These are phyloP conservation scores for Aspergillus vadensis DNA, from an alignment of 2,329 filamentous ascomycete species.

Conservation along the genomic window DNA sequence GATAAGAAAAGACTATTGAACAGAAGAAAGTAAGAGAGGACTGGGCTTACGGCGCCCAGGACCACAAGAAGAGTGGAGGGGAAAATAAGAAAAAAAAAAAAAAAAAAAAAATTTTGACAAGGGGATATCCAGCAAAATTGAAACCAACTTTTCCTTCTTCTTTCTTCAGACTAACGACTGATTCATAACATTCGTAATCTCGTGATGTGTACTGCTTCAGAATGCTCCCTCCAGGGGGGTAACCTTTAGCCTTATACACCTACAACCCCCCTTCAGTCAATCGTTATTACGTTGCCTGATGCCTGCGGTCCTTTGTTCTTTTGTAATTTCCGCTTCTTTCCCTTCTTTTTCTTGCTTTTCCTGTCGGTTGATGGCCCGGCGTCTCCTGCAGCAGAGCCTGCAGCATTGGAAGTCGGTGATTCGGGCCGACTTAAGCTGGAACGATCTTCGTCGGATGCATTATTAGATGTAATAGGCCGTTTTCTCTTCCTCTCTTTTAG, in stretches of 20 bases:
- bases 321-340: slow-evolving; percentile 17
- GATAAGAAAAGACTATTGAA: background rate
- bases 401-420: slow-evolving; percentile 10
- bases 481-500: slow-evolving; percentile 1
- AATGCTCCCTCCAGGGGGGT: background rate
- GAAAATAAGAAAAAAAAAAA: background rate
- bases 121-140: background rate
- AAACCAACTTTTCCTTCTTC: background rate
- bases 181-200: slow-evolving; percentile 6
- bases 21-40: background rate
- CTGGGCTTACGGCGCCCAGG: background rate
- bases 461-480: background rate
- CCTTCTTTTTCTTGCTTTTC: slow-evolving; percentile 22
- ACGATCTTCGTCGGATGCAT: slow-evolving; percentile 6
- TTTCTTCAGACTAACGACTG: background rate
- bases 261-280: slow-evolving; percentile 4
- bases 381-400: slow-evolving; percentile 1
- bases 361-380: background rate
- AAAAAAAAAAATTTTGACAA: background rate
- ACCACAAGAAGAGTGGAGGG: background rate
- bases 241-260: background rate
- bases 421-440: background rate
- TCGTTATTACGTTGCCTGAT: slow-evolving; percentile 2
- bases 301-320: background rate
- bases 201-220: background rate